These are phyloP conservation scores for Claviceps sp. DNA, from an alignment of 2,329 filamentous ascomycete genomes.

Conservation along the genomic window DNA sequence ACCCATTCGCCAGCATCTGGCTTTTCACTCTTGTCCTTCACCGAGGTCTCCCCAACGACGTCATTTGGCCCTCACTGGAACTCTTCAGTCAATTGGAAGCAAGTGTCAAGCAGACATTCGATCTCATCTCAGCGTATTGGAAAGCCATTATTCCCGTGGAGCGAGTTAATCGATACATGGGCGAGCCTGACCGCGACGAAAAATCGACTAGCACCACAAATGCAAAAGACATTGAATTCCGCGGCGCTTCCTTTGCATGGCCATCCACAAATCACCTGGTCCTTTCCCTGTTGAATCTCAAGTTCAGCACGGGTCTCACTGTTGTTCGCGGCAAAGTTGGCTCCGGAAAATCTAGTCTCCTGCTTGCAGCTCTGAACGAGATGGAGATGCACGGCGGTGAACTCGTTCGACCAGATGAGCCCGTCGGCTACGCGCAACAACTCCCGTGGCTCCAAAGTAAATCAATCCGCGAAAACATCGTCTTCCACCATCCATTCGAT, in stretches of 20 bases:
- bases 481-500: conserved; percentile 46
- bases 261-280: conserved; percentile 49
- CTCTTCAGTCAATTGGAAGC: conserved; percentile 64
- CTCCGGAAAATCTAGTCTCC: conserved; percentile 46
- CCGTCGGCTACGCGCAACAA: conserved; percentile 44
- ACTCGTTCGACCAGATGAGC: conserved; percentile 32
- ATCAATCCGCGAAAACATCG: conserved; percentile 50
- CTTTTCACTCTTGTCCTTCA: conserved; percentile 64
- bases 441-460: conserved; percentile 53
- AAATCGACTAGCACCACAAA: conserved; percentile 22
- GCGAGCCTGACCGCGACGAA: conserved; percentile 62
- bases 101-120: conserved; percentile 61
- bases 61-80: conserved; percentile 77
- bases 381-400: conserved; percentile 50
- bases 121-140: conserved; percentile 60
- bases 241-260: conserved; percentile 64
- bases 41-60: conserved; percentile 56
- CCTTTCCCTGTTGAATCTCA: conserved; percentile 31
- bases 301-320: conserved; percentile 36
- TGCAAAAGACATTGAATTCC: conserved; percentile 35
- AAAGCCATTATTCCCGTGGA: conserved; percentile 74
- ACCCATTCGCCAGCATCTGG: conserved; percentile 70
- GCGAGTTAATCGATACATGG: conserved; percentile 77
- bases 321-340: conserved; percentile 47
- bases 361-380: conserved; percentile 46